Evolutionary conservation across 192 early-diverging fungal genomes (phyloP), one percentile per base, ranked within the genome.

Genomic region (Gonapodya sp.): DNA sequence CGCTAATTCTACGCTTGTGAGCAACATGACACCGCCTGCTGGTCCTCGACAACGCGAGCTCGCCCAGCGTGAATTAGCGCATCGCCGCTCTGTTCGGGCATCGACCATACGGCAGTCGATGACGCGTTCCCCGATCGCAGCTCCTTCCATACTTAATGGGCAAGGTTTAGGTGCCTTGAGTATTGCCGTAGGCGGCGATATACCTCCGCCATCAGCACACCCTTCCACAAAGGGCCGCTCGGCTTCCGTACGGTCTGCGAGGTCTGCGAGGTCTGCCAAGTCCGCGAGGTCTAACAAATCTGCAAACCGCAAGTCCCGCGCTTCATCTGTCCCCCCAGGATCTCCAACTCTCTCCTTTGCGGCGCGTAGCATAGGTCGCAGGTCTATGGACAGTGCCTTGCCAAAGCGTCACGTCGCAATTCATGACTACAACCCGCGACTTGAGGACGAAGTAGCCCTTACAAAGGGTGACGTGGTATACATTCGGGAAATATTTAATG

Each of bases 401-500:
- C 73, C 73, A 18, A 79, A 79, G 34, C 36, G 31, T 16, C 79
- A 79, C 36, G 73, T 79, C 73, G 79, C 73, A 14, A 79, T 79
- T 79, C 79, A 79, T 79, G 36, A 32, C 1, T 79, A 79, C 73
- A 79, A 32, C 31, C 79, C 79, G 18, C 36, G 36, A 2, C 36
- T 79, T 35, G 79, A 79, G 73, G 79, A 79, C 73, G 79, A 79
- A 79, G 73, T 79, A 18, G 73, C 36, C 34, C 18, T 79, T 32
- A 32, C 33, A 34, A 73, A 72, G 18, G 79, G 79, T 8, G 79
- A 79, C 36, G 73, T 79, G 0, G 73, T 79, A 16, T 79, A 72
- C 30, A 79, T 79, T 73, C 79, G 73, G 31, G 79, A 79, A 34
- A 79, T 79, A 1, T 79, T 79, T 79, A 79, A 79, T 79, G 79